Conservation (phyloP, 2,329 filamentous ascomycete genomes). For the Pseudogymnoascus sp. region DNA sequence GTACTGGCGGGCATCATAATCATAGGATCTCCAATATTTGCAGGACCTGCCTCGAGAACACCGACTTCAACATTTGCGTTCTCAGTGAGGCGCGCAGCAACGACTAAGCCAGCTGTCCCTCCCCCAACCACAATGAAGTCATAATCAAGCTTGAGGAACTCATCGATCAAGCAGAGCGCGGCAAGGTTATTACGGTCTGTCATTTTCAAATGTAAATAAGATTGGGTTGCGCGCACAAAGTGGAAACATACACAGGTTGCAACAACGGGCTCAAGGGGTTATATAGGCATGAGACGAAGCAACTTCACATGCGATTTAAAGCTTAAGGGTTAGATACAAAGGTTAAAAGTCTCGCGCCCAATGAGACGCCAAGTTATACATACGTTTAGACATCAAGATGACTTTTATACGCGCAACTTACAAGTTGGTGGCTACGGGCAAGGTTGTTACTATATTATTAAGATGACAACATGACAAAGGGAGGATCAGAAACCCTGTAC, state of each 20-base stretch:
- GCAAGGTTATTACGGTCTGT: not conserved
- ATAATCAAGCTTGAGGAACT: constrained; percentile 21
- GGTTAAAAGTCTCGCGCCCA: not conserved
- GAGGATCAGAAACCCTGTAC: not conserved
- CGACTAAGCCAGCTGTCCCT: constrained; percentile 37
- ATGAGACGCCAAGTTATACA: not conserved
- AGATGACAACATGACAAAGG: not conserved
- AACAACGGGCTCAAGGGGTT: not conserved
- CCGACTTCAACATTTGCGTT: constrained; percentile 31
- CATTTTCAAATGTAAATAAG: not conserved
- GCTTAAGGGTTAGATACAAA: not conserved
- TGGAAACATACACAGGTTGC: not conserved
- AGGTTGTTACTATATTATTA: not conserved
- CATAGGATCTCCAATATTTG: constrained; percentile 29
- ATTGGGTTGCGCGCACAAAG: not conserved
- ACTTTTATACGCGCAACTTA: not conserved
- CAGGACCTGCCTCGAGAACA: constrained; percentile 36
- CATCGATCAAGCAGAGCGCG: constrained; percentile 12
- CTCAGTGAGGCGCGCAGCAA: constrained; percentile 35
- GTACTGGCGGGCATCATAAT: constrained; percentile 30
- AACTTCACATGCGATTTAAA: not conserved
- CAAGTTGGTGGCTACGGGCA: not conserved
- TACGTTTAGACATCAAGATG: not conserved
- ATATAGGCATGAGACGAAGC: not conserved
- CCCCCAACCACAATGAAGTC: constrained; percentile 39